Base-by-base conservation (phyloP, 371 early-diverging fungal genomes). In the Syncephalastrum contaminatum region DNA sequence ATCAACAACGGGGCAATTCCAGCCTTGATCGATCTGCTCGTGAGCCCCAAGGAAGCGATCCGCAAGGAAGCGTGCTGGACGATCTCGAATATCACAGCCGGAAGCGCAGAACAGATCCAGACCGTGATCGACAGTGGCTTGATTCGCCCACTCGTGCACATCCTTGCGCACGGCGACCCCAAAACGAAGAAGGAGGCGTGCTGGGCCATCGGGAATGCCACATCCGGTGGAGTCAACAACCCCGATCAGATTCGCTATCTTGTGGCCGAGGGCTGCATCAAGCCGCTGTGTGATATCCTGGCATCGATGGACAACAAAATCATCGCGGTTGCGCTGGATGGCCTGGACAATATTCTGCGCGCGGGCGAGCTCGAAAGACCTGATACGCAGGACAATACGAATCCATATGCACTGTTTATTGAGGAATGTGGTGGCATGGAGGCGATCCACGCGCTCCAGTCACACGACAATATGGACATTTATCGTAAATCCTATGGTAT, bases 51-150 rank as follows among this genome's bases (percentile, higher is more conserved):
- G 74, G 95, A 97, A 56, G 91, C 89, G 39, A 93, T 99, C 58
- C 90, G 96, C 63, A 99, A 99, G 80, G 99, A 99, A 75, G 97
- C 99, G 16, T 99, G 99, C 85, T 99, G 99, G 99, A 96, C 99
- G 10, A 90, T 99, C 50, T 98, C 98, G 22, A 99, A 99, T 81
- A 95, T 99, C 69, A 98, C 99, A n/a, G 99, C 99, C n/a, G 99
- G 99, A 43, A 96, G 89, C 58, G 80, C 88, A n/a, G 71, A 71
- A 10, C 99, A 99, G 72, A 96, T 99, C 68, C 91, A 96, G 72
- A 86, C 84, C 36, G 92, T 99, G 25, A 94, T 99, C 65, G 94
- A 99, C 51, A 88, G 89, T 64, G 94, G 92, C 68, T 81, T 99
- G 49, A 88, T 99, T 56, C 96, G 96, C 14, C 88, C 95, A 13